Percentiles rank a stretch among this genome's conserved stretches.
phyloP scores from a whole-genome alignment of 1,284 basidiomycete species.

The Ganoderma boninense region DNA sequence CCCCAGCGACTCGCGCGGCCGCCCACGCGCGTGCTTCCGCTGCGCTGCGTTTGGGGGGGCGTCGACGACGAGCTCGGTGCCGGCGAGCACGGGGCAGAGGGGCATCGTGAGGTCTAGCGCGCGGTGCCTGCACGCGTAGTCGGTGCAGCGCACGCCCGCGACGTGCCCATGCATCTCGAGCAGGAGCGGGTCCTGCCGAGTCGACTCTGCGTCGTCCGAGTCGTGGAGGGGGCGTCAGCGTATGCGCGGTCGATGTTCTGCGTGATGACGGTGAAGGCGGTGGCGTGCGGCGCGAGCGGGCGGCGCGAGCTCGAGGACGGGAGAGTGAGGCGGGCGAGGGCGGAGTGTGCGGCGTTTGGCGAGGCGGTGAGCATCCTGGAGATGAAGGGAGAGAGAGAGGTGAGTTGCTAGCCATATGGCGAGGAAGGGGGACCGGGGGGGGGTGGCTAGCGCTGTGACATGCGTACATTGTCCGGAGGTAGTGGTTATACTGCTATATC shows the following conservation, averaged over 20 bases:
- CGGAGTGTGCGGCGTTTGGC: background rate
- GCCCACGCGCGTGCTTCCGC: conserved; percentile 24
- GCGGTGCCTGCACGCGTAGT: conserved; percentile 47
- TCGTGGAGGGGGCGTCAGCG: no score
- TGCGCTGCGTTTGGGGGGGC: conserved; percentile 12
- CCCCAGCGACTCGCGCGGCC: conserved; percentile 18
- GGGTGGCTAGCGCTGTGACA: conserved; percentile 34
- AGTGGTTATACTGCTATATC: conserved; percentile 71
- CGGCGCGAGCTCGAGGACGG: conserved; percentile 38
- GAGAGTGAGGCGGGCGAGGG: background rate
- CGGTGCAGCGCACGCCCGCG: conserved; percentile 59
- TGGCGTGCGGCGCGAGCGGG: conserved; percentile 49
- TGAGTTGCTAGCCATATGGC: background rate
- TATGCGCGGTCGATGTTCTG: conserved; percentile 71
- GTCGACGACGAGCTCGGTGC: conserved; percentile 56
- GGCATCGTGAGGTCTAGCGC: conserved; percentile 54
- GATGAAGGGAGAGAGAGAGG: background rate
- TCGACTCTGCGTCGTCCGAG: no score
- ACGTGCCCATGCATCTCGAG: conserved; percentile 71
- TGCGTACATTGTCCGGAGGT: conserved; percentile 53
- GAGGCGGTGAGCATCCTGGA: background rate
- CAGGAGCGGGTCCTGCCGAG: conserved; percentile 35
- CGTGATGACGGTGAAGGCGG: conserved; percentile 60
- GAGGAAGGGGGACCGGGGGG: conserved; percentile 34
- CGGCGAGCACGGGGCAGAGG: conserved; percentile 55